Percentiles rank a stretch among this genome's conserved stretches.
Conservation (phyloP, 2,329 filamentous ascomycete species). For the Nothopassalora personata region DNA sequence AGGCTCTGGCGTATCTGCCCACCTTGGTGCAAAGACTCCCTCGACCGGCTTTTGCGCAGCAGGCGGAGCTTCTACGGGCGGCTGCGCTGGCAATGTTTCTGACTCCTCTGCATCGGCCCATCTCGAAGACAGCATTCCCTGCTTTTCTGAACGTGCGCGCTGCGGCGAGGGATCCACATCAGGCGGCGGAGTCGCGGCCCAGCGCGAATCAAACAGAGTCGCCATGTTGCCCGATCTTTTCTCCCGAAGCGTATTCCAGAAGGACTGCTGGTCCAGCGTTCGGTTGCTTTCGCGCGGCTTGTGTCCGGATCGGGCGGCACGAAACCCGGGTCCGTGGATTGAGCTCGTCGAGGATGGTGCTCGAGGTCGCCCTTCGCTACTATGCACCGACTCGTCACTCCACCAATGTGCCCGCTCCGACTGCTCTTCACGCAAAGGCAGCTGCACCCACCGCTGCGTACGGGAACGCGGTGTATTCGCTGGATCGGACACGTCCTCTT, state of each 20-base stretch:
- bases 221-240: slow-evolving; percentile 35
- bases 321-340: slow-evolving; percentile 2
- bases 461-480: slow-evolving; percentile 28
- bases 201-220: slow-evolving; percentile 29
- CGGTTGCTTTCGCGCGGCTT: slow-evolving; percentile 41
- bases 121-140: slow-evolving; percentile 23
- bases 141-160: slow-evolving; percentile 5
- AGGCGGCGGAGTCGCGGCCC: slow-evolving; percentile 25
- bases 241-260: slow-evolving; percentile 41
- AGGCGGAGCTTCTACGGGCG: background rate
- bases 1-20: slow-evolving; percentile 25
- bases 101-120: slow-evolving; percentile 23
- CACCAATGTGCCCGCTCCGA: slow-evolving; percentile 62
- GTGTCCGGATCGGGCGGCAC: slow-evolving; percentile 30
- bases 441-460: slow-evolving; percentile 31
- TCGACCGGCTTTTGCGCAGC: slow-evolving; percentile 14
- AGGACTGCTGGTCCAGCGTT: slow-evolving; percentile 47
- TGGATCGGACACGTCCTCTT: slow-evolving; percentile 18
- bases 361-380: slow-evolving; percentile 34
- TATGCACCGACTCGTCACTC: slow-evolving; percentile 69
- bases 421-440: slow-evolving; percentile 24
- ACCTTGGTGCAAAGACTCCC: slow-evolving; percentile 25
- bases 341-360: slow-evolving; percentile 10
- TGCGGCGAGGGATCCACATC: slow-evolving; percentile 5
- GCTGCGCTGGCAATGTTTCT: slow-evolving; percentile 5